Evolutionary conservation across 257 asterid species (phyloP).

Genomic region (Plantago major): DNA sequence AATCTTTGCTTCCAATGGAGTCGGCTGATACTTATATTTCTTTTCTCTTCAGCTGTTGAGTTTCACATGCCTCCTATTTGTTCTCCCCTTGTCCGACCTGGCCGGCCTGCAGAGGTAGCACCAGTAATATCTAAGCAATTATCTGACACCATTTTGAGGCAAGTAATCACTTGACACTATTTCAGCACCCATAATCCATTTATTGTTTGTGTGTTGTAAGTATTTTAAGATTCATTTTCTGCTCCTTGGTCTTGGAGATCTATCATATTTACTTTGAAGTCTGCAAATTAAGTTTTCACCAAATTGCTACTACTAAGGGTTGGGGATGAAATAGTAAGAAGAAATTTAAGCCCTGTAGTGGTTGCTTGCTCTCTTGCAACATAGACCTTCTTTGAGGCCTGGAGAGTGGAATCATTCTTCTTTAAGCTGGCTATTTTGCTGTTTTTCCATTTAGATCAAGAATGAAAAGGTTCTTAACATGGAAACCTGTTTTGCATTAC

Average conservation of each 20-base stretch:
- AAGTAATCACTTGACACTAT: slow-evolving; percentile 26
- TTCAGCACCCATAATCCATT: slow-evolving; percentile 4
- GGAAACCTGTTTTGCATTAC: too few species aligned
- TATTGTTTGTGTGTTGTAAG: not conserved
- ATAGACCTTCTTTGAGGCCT: too few species aligned
- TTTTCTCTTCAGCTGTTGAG: slow-evolving; percentile 61
- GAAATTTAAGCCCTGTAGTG: too few species aligned
- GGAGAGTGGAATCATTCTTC: too few species aligned
- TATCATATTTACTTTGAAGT: not conserved
- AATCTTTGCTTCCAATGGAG: slow-evolving; percentile 3
- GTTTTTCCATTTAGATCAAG: too few species aligned
- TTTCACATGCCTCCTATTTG: slow-evolving; percentile 98
- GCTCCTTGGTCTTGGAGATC: slow-evolving; percentile 1
- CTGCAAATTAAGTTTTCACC: too few species aligned
- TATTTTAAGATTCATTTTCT: slow-evolving; percentile 3
- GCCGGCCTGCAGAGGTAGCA: slow-evolving; percentile 93
- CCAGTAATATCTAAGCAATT: slow-evolving; percentile 81
- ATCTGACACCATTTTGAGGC: slow-evolving; percentile 77
- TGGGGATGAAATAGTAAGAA: too few species aligned
- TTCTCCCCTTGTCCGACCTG: slow-evolving; percentile 93
- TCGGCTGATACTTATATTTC: slow-evolving; percentile 4
- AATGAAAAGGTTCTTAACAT: too few species aligned
- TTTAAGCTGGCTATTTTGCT: too few species aligned
- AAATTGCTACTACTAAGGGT: too few species aligned
- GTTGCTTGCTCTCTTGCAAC: too few species aligned